Conservation (phyloP, 2,329 filamentous ascomycete genomes). For the Cercospora sp. region DNA sequence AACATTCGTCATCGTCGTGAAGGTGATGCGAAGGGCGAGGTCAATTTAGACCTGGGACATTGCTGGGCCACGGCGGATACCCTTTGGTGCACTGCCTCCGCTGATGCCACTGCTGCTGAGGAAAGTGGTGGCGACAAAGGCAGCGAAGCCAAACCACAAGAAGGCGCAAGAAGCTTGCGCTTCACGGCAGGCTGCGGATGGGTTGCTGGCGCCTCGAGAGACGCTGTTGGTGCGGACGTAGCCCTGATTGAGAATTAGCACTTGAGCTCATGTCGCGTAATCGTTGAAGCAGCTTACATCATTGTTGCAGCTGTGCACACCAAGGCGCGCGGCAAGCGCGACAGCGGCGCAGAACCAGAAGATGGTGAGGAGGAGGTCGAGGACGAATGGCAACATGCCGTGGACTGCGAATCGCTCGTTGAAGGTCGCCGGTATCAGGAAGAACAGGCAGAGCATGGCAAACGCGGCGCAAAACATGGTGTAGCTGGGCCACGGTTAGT, state of each 20-base stretch:
- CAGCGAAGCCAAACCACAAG: constrained; percentile 74
- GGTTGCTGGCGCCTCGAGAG: constrained; percentile 51
- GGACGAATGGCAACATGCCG: constrained; percentile 55
- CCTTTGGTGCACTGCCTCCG: constrained; percentile 51
- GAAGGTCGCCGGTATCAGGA: constrained; percentile 60
- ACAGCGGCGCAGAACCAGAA: constrained; percentile 72
- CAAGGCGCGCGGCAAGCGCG: constrained; percentile 68
- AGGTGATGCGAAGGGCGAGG: not conserved
- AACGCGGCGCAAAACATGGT: constrained; percentile 70
- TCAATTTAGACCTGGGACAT: constrained; percentile 58
- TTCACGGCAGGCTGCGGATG: constrained; percentile 68
- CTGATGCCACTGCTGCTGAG: constrained; percentile 58
- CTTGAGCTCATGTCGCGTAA: not conserved
- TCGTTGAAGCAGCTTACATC: constrained; percentile 45
- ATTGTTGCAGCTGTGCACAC: constrained; percentile 68
- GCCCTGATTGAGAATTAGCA: constrained; percentile 25
- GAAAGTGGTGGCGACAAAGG: constrained; percentile 58
- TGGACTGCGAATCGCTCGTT: constrained; percentile 54
- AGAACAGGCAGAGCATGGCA: constrained; percentile 65
- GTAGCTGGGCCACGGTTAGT: constrained; percentile 5
- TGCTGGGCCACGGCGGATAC: constrained; percentile 50
- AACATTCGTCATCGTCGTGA: constrained; percentile 1
- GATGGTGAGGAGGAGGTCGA: constrained; percentile 62
- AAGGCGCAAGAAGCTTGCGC: constrained; percentile 74
- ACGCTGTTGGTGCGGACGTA: constrained; percentile 46